A percentile compares a stretch with the other conserved stretches of the same genome.
Evolutionary conservation across 495 filamentous ascomycete species (phyloP).

Genomic region (Pseudotulostoma volvatum): DNA sequence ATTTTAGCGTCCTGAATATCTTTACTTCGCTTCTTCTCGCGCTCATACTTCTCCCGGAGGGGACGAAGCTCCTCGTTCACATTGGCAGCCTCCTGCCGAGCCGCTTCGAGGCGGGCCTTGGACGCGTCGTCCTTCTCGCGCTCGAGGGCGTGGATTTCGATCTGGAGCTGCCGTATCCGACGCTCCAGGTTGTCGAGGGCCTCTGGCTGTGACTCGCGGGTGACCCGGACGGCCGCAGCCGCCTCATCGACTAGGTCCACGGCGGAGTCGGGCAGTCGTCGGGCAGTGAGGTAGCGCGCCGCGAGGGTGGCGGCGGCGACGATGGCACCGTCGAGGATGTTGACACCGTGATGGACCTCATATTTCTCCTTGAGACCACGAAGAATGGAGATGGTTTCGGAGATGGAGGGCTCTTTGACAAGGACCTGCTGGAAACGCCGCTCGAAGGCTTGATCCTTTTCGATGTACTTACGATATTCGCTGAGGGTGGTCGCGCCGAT

Average conservation of each 20-base stretch:
- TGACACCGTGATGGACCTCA: slow-evolving; percentile 96
- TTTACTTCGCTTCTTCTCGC: slow-evolving; percentile 70
- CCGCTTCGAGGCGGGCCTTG: slow-evolving; percentile 57
- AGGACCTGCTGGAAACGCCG: slow-evolving; percentile 96
- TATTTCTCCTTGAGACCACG: slow-evolving; percentile 94
- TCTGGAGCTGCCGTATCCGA: slow-evolving; percentile 72
- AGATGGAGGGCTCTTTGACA: slow-evolving; percentile 76
- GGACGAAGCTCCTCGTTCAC: slow-evolving; percentile 81
- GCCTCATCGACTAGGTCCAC: slow-evolving; percentile 95
- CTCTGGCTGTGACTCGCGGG: slow-evolving; percentile 89
- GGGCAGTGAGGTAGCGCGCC: slow-evolving; percentile 74
- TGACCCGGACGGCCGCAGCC: slow-evolving; percentile 83
- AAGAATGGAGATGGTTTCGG: slow-evolving; percentile 90
- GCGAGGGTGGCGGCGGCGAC: slow-evolving; percentile 81
- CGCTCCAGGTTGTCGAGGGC: slow-evolving; percentile 84
- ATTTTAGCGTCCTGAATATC: slow-evolving; percentile 93
- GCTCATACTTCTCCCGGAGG: slow-evolving; percentile 87
- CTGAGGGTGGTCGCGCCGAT: slow-evolving; percentile 90
- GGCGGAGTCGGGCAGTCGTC: slow-evolving; percentile 86
- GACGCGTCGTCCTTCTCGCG: slow-evolving; percentile 93
- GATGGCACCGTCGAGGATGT: slow-evolving; percentile 81
- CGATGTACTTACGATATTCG: slow-evolving; percentile 97
- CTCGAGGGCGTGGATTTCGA: slow-evolving; percentile 87
- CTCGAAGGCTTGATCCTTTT: slow-evolving; percentile 95
- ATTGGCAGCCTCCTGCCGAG: slow-evolving; percentile 81